These are phyloP conservation scores for Coemansia sp. DNA, from an alignment of 192 early-diverging fungal genomes.

Conservation along the genomic window DNA sequence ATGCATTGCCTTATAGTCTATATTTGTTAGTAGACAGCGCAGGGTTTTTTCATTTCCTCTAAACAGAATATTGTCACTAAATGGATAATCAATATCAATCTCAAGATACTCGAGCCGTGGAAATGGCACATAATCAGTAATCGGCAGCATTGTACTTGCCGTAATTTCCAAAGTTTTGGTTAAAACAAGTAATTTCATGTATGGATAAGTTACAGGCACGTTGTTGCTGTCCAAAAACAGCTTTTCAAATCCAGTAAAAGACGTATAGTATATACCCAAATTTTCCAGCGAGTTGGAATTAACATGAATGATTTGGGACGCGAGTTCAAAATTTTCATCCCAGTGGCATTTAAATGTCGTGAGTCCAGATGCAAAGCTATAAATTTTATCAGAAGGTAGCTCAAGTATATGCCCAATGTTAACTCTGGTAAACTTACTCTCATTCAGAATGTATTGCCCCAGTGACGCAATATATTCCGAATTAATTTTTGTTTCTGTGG, in stretches of 20 bases:
- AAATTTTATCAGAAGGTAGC: background rate
- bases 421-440: background rate
- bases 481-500: background rate
- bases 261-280: background rate
- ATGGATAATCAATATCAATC: background rate
- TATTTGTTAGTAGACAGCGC: background rate
- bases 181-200: background rate
- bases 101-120: background rate
- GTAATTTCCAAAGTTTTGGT: background rate
- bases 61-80: constrained; percentile 2
- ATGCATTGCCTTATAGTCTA: background rate
- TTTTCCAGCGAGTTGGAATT: background rate
- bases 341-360: constrained; percentile 2
- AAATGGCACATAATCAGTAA: background rate
- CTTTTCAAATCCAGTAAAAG: background rate
- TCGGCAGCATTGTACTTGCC: background rate
- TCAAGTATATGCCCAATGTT: background rate
- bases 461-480: background rate
- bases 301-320: background rate
- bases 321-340: background rate
- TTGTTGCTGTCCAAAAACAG: background rate
- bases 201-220: background rate
- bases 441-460: background rate
- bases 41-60: background rate
- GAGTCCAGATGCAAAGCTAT: background rate